phyloP scores from a whole-genome alignment of 176 grass and related monocot genomes.

The Aechmea fasciata region DNA sequence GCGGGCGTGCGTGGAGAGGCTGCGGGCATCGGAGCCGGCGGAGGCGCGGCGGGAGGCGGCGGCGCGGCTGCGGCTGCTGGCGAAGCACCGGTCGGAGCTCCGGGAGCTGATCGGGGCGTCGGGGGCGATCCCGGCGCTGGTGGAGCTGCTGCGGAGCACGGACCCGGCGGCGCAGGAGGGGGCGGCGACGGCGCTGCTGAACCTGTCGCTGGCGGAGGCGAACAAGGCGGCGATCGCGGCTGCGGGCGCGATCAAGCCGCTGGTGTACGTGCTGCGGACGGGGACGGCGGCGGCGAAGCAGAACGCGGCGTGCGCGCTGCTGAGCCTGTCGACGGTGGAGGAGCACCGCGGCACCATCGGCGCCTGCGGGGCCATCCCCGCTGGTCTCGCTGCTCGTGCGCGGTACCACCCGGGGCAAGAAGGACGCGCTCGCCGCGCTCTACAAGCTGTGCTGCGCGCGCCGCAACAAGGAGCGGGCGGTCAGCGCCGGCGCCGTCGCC shows the following conservation, averaged over 20 bases:
- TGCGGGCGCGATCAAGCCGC: constrained; percentile 79
- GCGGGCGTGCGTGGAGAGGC: constrained; percentile 53
- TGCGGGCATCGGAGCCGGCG: constrained; percentile 30
- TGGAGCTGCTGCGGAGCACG: constrained; percentile 76
- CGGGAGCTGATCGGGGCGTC: constrained; percentile 69
- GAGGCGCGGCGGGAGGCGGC: constrained; percentile 59
- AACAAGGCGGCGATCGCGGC: constrained; percentile 68
- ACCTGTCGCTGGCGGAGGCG: constrained; percentile 66
- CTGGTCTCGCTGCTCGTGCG: constrained; percentile 73
- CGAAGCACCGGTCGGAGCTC: constrained; percentile 89
- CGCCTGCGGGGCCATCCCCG: constrained; percentile 60
- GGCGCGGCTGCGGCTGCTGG: constrained; percentile 54
- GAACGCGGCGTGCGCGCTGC: constrained; percentile 84
- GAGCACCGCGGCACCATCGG: constrained; percentile 91
- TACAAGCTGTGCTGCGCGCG: constrained; percentile 82
- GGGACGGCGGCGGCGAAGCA: constrained; percentile 72
- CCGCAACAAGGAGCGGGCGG: constrained; percentile 86
- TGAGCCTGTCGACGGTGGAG: constrained; percentile 74
- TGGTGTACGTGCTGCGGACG: constrained; percentile 81
- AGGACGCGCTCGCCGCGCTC: constrained; percentile 89
- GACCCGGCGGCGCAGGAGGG: constrained; percentile 82
- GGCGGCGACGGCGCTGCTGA: constrained; percentile 86
- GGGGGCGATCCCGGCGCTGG: constrained; percentile 68
- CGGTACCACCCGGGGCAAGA: constrained; percentile 74
- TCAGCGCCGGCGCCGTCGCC: constrained; percentile 55